Evolutionary conservation across 768 basidiomycete genomes (phyloP), one percentile per base, ranked within the genome.

Genomic region (Suillus variegatus): DNA sequence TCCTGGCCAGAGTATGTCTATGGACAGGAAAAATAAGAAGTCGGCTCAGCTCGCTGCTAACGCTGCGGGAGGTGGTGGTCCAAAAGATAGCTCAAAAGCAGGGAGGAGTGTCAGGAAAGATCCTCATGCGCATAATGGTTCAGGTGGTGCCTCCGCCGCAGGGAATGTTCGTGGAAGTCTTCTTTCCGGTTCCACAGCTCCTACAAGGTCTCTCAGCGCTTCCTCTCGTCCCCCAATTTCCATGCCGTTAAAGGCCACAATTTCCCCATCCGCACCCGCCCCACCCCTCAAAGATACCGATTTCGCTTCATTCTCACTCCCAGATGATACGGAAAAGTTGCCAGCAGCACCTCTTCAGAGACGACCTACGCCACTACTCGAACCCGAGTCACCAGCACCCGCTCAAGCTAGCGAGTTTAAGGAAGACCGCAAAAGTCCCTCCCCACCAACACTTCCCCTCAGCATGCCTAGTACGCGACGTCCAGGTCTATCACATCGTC

Each of bases 1-100:
- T 9, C 97, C 97, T 1, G 97, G 96, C 10, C 95, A 99, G 80
- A 90, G 85, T 73, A 91, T 96, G 88, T 86, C 90, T 8, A 96
- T 97, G 93, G 97, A 99, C 73, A 82, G 95, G 70, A 97, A 97
- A 85, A 98, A 99, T 82, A 98, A 98, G 82, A 94, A 94, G 75
- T 89, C 92, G 16, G 93, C 93, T 0, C 93, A 94, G 71, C 75
- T 85, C 38, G 87, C 89, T 4, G 85, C 86, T 0, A 83, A 81
- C 47, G 75, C 80, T 22, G 74, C 67, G 14, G 71, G 76, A 6
- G 60, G 72, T 12, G 76, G 75, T 60, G 72, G 76, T 7, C 70
- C 73, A 20, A 68, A 79, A 54, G 72, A 80, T 57, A 72, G 75
- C 46, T 66, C 79, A 35, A 81, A 78, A 51, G 78, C 72, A 13